These are phyloP conservation scores for Psilocybe tampanensis DNA, from an alignment of 768 basidiomycete genomes.

Conservation along the genomic window DNA sequence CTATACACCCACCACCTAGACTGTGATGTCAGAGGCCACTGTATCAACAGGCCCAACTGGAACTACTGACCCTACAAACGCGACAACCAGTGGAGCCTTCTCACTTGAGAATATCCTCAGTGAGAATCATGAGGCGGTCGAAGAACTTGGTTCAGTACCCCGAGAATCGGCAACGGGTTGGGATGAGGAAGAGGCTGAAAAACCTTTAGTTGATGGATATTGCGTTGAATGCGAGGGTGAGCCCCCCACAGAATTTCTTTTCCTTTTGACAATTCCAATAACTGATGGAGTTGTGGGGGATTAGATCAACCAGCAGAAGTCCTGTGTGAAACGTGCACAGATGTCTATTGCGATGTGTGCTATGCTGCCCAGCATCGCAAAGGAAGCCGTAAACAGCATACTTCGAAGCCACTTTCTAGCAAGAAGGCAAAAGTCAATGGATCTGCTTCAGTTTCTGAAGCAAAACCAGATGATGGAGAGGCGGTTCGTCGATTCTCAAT, in stretches of 20 bases:
- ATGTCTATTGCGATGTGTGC: conserved; percentile 84
- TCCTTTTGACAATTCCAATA: conserved; percentile 7
- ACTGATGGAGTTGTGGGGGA: too few species aligned
- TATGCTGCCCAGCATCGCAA: conserved; percentile 85
- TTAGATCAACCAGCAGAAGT: conserved; percentile 84
- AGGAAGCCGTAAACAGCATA: conserved; percentile 71
- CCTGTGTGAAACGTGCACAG: conserved; percentile 69
- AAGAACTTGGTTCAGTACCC: conserved; percentile 45
- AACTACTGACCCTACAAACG: not conserved
- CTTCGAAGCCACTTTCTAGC: conserved; percentile 46
- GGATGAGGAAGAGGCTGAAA: conserved; percentile 64
- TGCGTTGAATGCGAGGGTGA: conserved; percentile 89
- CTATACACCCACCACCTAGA: conserved; percentile 1
- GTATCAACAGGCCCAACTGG: conserved; percentile 15
- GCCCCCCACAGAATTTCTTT: too few species aligned
- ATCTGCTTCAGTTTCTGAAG: conserved; percentile 6
- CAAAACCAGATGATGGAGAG: conserved; percentile 30
- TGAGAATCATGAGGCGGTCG: conserved; percentile 61
- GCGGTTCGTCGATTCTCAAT: conserved; percentile 21
- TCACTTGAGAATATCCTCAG: conserved; percentile 74
- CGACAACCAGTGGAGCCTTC: conserved; percentile 35
- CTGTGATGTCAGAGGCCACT: conserved; percentile 20
- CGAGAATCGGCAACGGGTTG: conserved; percentile 49
- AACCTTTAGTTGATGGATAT: conserved; percentile 58
- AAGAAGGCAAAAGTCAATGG: conserved; percentile 30